Conservation (phyloP, 257 asterid genomes). For the Agastache rugosa region DNA sequence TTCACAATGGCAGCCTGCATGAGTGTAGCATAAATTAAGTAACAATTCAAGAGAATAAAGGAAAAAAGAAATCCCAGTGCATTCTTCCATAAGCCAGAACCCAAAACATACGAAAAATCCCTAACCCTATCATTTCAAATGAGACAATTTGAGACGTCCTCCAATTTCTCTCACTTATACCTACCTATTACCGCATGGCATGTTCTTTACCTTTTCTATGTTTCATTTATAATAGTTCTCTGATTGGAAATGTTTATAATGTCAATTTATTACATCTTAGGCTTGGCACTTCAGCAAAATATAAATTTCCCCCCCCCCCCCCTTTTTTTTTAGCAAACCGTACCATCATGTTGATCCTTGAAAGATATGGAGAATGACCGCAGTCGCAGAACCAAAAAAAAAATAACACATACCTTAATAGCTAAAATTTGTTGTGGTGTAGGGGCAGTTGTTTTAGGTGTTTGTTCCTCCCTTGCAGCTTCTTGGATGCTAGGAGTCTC, state of each 20-base stretch:
- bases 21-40: slow-evolving; percentile 25
- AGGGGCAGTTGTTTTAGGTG: slow-evolving; percentile 80
- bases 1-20: slow-evolving; percentile 98
- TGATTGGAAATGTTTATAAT: neutral
- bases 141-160: slow-evolving; percentile 10
- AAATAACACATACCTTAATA: slow-evolving; percentile 65
- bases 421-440: slow-evolving; percentile 96
- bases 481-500: slow-evolving; percentile 69
- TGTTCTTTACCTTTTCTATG: slow-evolving; percentile 11
- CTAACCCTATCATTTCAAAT: neutral
- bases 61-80: slow-evolving; percentile 5
- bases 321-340: too few relatives aligned
- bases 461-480: slow-evolving; percentile 65
- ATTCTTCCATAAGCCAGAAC: slow-evolving; percentile 20
- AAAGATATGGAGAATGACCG: slow-evolving; percentile 23
- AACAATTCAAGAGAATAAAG: slow-evolving; percentile 17
- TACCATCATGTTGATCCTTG: slow-evolving; percentile 13
- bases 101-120: slow-evolving; percentile 16
- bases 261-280: slow-evolving; percentile 21
- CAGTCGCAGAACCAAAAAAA: slow-evolving; percentile 22
- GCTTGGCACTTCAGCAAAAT: slow-evolving; percentile 9
- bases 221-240: slow-evolving; percentile 10
- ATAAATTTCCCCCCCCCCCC: neutral
- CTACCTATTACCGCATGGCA: neutral
- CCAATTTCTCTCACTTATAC: neutral